Percentiles rank a stretch among this genome's conserved stretches.
phyloP scores from a whole-genome alignment of 306 rosid genomes.

The Echinosophora koreensis region DNA sequence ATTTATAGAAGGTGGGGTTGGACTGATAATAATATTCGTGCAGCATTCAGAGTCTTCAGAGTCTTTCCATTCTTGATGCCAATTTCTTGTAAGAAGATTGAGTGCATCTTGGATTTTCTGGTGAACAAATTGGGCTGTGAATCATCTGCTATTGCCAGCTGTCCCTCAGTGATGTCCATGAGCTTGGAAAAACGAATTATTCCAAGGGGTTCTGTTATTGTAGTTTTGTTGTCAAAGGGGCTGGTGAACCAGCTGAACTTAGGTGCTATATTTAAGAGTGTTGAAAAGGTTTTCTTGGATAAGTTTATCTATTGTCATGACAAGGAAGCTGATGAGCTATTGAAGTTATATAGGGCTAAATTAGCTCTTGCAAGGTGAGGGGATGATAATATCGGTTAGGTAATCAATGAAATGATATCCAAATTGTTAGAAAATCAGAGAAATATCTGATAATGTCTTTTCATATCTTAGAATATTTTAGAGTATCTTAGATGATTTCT shows the following conservation, averaged over 20 bases:
- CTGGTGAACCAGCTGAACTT: not conserved
- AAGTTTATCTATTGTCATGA: slow-evolving; percentile 45
- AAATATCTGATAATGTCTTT: no score
- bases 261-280: not conserved
- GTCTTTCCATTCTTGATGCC: slow-evolving; percentile 39
- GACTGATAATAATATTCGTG: slow-evolving; percentile 36
- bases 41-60: slow-evolving; percentile 46
- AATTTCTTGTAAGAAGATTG: slow-evolving; percentile 43
- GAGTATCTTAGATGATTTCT: no score
- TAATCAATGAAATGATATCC: no score
- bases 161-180: not conserved
- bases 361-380: slow-evolving; percentile 22
- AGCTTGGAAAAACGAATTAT: slow-evolving; percentile 34
- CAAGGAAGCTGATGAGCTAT: slow-evolving; percentile 37
- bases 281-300: slow-evolving; percentile 33
- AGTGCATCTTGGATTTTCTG: slow-evolving; percentile 40
- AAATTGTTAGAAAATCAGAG: no score
- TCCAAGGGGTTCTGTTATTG: slow-evolving; percentile 52
- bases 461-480: no score
- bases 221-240: slow-evolving; percentile 43
- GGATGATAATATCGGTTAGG: not conserved
- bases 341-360: slow-evolving; percentile 37
- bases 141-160: slow-evolving; percentile 4
- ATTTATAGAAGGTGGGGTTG: slow-evolving; percentile 51
- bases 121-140: slow-evolving; percentile 44